Conservation (phyloP, 441 rosid species). For the Biscutella auriculata region DNA sequence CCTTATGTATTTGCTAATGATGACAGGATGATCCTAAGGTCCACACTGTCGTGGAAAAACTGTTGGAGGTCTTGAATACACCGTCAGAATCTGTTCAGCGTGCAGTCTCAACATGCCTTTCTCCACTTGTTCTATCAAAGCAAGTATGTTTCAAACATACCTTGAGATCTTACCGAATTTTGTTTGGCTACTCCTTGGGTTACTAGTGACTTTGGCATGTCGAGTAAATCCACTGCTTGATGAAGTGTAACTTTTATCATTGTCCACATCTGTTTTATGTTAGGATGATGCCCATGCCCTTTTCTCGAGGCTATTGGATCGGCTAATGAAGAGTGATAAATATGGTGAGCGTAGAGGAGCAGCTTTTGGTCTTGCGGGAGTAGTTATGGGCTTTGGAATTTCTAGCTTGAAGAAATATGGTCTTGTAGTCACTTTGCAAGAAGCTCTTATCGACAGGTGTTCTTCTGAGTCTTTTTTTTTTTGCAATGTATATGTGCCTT, state of each 20-base stretch:
- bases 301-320: slow-evolving; percentile 70
- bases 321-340: slow-evolving; percentile 83
- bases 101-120: slow-evolving; percentile 83
- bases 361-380: slow-evolving; percentile 98
- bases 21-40: slow-evolving; percentile 96
- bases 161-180: background rate
- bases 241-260: background rate
- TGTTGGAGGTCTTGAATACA: slow-evolving; percentile 92
- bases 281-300: slow-evolving; percentile 78
- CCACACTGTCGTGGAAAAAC: slow-evolving; percentile 82
- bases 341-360: slow-evolving; percentile 99
- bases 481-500: background rate
- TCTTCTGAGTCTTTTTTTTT: background rate
- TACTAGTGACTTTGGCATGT: background rate
- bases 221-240: background rate
- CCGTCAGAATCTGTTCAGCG: slow-evolving; percentile 99
- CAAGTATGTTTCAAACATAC: slow-evolving; percentile 39
- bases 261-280: slow-evolving; percentile 11
- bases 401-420: slow-evolving; percentile 79
- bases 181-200: background rate
- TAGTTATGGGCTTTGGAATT: slow-evolving; percentile 87
- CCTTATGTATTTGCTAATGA: slow-evolving; percentile 16
- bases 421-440: slow-evolving; percentile 48
- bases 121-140: slow-evolving; percentile 82
- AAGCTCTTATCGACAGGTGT: slow-evolving; percentile 79